Evolutionary conservation across 148 eudicot species (phyloP).

Genomic region (Fagopyrum homotropicum): DNA sequence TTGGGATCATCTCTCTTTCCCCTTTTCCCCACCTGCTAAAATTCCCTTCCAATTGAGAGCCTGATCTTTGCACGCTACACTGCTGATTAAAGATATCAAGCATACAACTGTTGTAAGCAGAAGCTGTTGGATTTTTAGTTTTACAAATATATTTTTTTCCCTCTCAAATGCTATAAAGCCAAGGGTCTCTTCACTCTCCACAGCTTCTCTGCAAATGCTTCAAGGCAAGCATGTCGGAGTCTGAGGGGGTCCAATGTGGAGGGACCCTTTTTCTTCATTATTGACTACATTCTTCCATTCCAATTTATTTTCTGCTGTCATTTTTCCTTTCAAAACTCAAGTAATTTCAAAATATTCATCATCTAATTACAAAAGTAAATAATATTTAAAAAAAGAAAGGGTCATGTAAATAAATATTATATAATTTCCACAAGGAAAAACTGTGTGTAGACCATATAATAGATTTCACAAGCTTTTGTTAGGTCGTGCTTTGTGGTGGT

Average conservation of each 20-base stretch:
- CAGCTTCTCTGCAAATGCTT: not conserved
- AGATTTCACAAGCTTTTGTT: slow-evolving; percentile 4
- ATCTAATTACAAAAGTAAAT: no score
- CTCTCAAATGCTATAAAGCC: not conserved
- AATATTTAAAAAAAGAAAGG: not conserved
- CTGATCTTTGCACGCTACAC: slow-evolving; percentile 10
- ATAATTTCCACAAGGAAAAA: not conserved
- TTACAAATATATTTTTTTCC: not conserved
- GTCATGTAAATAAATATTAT: not conserved
- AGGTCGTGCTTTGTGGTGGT: slow-evolving; percentile 6
- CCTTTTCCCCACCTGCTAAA: slow-evolving; percentile 12
- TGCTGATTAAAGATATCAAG: slow-evolving; percentile 6
- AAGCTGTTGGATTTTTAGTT: not conserved
- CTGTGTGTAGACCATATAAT: slow-evolving; percentile 4
- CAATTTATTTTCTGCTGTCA: not conserved
- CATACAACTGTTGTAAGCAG: slow-evolving; percentile 3
- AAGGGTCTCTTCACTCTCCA: not conserved
- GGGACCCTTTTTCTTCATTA: slow-evolving; percentile 7
- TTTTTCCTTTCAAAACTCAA: not conserved
- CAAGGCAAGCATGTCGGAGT: not conserved
- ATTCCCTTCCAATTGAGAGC: slow-evolving; percentile 7
- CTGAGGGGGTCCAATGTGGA: not conserved
- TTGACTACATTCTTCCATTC: not conserved
- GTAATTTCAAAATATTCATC: no score
- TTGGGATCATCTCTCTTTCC: slow-evolving; percentile 2